These are phyloP conservation scores for Cladophialophora bantiana DNA, from an alignment of 2,329 filamentous ascomycete species.

Conservation along the genomic window DNA sequence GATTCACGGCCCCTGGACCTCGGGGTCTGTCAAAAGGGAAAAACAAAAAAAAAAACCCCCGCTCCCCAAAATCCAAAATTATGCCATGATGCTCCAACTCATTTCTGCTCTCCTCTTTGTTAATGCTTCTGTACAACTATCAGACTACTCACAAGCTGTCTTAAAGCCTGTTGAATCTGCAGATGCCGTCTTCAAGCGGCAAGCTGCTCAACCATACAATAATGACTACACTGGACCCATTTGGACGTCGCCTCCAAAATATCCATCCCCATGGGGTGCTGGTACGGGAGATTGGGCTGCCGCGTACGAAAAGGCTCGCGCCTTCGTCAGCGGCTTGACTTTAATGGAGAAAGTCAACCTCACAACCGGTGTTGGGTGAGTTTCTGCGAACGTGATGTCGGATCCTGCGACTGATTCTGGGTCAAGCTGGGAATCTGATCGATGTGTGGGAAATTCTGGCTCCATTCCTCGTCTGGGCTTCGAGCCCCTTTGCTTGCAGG, in stretches of 20 bases:
- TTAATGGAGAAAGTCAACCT: slow-evolving; percentile 91
- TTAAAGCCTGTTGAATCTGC: slow-evolving; percentile 35
- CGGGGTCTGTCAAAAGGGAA: not conserved
- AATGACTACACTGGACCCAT: slow-evolving; percentile 40
- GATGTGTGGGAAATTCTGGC: slow-evolving; percentile 76
- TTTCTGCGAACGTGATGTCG: slow-evolving; percentile 30
- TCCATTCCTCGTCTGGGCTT: slow-evolving; percentile 65
- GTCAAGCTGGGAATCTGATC: slow-evolving; percentile 69
- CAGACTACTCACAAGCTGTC: slow-evolving; percentile 34
- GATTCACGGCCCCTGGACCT: slow-evolving; percentile 1
- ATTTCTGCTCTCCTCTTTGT: slow-evolving; percentile 29
- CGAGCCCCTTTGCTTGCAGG: slow-evolving; percentile 81
- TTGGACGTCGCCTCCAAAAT: slow-evolving; percentile 68
- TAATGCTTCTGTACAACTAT: slow-evolving; percentile 29
- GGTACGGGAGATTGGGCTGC: slow-evolving; percentile 75
- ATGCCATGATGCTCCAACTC: slow-evolving; percentile 26
- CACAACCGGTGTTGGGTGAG: slow-evolving; percentile 85
- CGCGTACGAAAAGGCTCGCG: slow-evolving; percentile 76
- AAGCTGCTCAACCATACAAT: slow-evolving; percentile 35
- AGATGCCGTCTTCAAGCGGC: slow-evolving; percentile 31
- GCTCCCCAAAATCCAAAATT: not conserved
- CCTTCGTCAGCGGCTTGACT: slow-evolving; percentile 83
- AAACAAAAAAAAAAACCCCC: not conserved
- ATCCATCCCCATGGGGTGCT: slow-evolving; percentile 87
- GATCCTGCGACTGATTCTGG: slow-evolving; percentile 30